Evolutionary conservation across 768 basidiomycete species (phyloP).

Genomic region (Amanita rubescens): DNA sequence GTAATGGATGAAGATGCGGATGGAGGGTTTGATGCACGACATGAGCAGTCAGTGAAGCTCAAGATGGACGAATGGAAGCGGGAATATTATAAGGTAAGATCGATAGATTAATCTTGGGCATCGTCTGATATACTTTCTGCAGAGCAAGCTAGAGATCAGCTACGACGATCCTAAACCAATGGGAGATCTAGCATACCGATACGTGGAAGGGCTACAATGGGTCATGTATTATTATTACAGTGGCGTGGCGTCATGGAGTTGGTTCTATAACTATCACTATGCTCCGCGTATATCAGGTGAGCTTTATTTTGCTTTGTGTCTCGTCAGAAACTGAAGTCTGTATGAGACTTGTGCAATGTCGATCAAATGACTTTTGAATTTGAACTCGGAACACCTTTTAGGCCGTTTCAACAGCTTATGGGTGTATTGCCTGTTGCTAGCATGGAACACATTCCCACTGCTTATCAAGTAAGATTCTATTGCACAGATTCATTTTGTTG

Average conservation of each 20-base stretch:
- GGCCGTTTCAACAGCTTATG: slow-evolving; percentile 95
- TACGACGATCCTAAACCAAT: slow-evolving; percentile 64
- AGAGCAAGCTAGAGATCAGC: slow-evolving; percentile 86
- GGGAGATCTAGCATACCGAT: slow-evolving; percentile 66
- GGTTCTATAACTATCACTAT: slow-evolving; percentile 99
- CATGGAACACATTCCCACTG: slow-evolving; percentile 78
- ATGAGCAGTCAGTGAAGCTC: slow-evolving; percentile 64
- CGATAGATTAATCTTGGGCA: not conserved
- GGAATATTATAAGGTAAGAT: slow-evolving; percentile 74
- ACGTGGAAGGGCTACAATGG: slow-evolving; percentile 96
- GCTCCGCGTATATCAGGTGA: slow-evolving; percentile 92
- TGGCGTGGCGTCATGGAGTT: slow-evolving; percentile 95
- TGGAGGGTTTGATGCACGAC: slow-evolving; percentile 70
- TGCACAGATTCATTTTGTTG: not conserved
- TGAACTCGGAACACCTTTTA: slow-evolving; percentile 82
- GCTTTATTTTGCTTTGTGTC: slow-evolving; percentile 12
- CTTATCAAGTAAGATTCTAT: slow-evolving; percentile 58
- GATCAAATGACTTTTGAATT: slow-evolving; percentile 82
- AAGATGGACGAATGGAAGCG: slow-evolving; percentile 94
- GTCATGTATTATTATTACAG: slow-evolving; percentile 99
- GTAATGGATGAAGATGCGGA: slow-evolving; percentile 64
- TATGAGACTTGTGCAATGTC: slow-evolving; percentile 54
- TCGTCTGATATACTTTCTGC: not conserved
- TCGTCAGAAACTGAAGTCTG: slow-evolving; percentile 3
- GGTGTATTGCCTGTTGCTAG: slow-evolving; percentile 92